A percentile compares a stretch with the other conserved stretches of the same genome.
These are phyloP conservation scores for Cucumis hystrix DNA, from an alignment of 306 rosid genomes.

Conservation along the genomic window DNA sequence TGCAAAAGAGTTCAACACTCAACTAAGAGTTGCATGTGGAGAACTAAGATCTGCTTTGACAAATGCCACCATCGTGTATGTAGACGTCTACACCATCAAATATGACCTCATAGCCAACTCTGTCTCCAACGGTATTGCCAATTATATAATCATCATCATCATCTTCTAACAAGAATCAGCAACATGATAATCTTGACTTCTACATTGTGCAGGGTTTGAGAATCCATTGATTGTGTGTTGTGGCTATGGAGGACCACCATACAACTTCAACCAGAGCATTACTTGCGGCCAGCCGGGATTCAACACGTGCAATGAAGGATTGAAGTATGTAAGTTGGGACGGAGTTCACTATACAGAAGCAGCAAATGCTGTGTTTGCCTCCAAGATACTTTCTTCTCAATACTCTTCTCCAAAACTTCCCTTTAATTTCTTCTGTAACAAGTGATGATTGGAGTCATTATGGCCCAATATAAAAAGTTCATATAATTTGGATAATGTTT, in stretches of 20 bases:
- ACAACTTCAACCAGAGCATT: constrained; percentile 11
- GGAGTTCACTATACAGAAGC: constrained; percentile 24
- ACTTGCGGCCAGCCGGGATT: constrained; percentile 12
- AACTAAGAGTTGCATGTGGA: constrained; percentile 2
- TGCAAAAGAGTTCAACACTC: constrained; percentile 13
- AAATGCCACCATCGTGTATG: constrained; percentile 13
- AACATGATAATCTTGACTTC: not conserved
- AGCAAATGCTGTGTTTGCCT: constrained; percentile 16
- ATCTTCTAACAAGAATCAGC: not conserved
- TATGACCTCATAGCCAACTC: constrained; percentile 12
- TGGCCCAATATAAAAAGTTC: not conserved
- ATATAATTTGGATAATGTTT: not conserved
- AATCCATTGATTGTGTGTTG: constrained; percentile 18
- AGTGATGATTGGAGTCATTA: not conserved
- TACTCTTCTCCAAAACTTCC: constrained; percentile 13
- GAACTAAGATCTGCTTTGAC: constrained; percentile 14
- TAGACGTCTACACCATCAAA: constrained; percentile 18
- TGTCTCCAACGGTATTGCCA: not conserved
- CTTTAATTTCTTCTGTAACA: constrained; percentile 10
- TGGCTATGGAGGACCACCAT: constrained; percentile 22
- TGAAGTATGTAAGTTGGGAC: constrained; percentile 21
- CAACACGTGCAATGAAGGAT: constrained; percentile 12
- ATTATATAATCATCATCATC: too few species aligned
- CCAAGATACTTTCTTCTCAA: constrained; percentile 17
- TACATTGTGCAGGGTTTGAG: constrained; percentile 8